Conservation (phyloP, 495 filamentous ascomycete species). For the Beverwykella pulmonaria region DNA sequence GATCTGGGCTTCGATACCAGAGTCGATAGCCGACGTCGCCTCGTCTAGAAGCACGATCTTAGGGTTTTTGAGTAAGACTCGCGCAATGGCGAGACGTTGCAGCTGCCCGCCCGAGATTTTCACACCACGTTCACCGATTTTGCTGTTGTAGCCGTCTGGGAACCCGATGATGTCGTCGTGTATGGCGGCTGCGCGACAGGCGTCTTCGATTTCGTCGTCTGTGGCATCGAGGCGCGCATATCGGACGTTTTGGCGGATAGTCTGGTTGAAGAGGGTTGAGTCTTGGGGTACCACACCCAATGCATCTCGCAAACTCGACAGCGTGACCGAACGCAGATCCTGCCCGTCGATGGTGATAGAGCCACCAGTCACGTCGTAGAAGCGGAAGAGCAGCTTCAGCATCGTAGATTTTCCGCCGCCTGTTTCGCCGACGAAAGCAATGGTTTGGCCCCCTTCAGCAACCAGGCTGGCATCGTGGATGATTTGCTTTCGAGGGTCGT, state of each 20-base stretch:
- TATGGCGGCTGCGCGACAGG: slow-evolving; percentile 59
- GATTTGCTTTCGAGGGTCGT: slow-evolving; percentile 28
- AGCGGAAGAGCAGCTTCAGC: slow-evolving; percentile 38
- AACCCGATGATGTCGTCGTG: slow-evolving; percentile 61
- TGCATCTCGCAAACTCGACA: slow-evolving; percentile 13
- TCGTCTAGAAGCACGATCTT: slow-evolving; percentile 39
- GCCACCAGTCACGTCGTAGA: slow-evolving; percentile 38
- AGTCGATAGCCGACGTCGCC: slow-evolving; percentile 36
- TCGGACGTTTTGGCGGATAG: slow-evolving; percentile 62
- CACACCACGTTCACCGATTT: slow-evolving; percentile 32
- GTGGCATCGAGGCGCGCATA: slow-evolving; percentile 54
- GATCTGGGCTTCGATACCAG: slow-evolving; percentile 31
- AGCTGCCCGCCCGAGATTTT: slow-evolving; percentile 37
- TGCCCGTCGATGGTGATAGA: slow-evolving; percentile 30
- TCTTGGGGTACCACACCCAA: slow-evolving; percentile 39
- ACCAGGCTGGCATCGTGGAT: slow-evolving; percentile 23
- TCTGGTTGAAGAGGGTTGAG: slow-evolving; percentile 41
- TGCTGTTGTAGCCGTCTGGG: slow-evolving; percentile 48
- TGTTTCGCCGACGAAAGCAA: slow-evolving; percentile 37
- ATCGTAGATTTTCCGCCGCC: slow-evolving; percentile 43
- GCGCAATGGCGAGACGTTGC: slow-evolving; percentile 40
- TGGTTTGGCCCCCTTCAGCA: slow-evolving; percentile 19
- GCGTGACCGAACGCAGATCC: slow-evolving; percentile 26
- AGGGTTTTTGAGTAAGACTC: slow-evolving; percentile 36
- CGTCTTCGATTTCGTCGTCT: slow-evolving; percentile 50